phyloP scores from a whole-genome alignment of 2,329 filamentous ascomycete genomes.

The Aspergillus sp. region DNA sequence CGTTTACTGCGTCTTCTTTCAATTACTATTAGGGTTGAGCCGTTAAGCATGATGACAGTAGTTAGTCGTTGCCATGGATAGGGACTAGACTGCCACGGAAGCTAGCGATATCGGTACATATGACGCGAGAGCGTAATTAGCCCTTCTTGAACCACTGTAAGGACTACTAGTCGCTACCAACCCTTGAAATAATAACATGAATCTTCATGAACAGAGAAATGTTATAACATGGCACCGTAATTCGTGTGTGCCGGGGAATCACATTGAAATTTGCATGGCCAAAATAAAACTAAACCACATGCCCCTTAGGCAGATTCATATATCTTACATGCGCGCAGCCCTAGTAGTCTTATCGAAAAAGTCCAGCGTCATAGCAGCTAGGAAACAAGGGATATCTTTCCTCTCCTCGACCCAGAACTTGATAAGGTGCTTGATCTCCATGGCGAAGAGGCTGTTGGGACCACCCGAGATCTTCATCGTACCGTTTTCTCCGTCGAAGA shows the following conservation, averaged over 20 bases:
- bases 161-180: background rate
- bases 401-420: slow-evolving; percentile 95
- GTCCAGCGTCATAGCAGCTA: slow-evolving; percentile 87
- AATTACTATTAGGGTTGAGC: no score
- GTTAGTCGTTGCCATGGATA: no score
- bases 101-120: no score
- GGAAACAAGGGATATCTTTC: slow-evolving; percentile 89
- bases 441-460: slow-evolving; percentile 80
- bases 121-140: no score
- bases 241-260: slow-evolving; percentile 31
- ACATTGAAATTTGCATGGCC: background rate
- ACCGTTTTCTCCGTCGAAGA: slow-evolving; percentile 90
- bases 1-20: no score
- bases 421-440: slow-evolving; percentile 81
- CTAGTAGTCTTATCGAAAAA: slow-evolving; percentile 72
- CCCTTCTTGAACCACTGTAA: background rate
- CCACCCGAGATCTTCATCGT: slow-evolving; percentile 98
- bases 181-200: background rate
- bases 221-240: background rate
- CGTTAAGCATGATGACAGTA: no score
- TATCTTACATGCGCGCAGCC: slow-evolving; percentile 38
- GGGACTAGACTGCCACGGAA: no score
- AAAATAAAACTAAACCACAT: background rate
- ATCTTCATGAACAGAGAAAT: slow-evolving; percentile 24
- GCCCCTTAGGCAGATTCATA: background rate